Conservation (phyloP, 192 early-diverging fungal genomes). For the Coemansia sp. region DNA sequence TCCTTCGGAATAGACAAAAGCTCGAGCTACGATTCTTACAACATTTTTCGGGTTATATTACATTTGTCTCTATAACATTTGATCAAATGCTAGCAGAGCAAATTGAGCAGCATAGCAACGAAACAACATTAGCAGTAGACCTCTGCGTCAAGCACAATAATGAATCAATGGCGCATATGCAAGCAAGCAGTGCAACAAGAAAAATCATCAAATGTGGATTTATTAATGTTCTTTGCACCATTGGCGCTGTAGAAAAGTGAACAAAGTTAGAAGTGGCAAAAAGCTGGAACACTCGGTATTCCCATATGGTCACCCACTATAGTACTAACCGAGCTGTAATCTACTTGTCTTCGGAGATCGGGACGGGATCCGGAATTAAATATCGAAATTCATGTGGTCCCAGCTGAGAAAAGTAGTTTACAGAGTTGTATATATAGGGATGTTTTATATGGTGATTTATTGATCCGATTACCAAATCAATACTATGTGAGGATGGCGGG, state of each 20-base stretch:
- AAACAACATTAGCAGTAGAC: too few species aligned
- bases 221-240: not conserved
- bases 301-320: not conserved
- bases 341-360: not conserved
- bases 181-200: not conserved
- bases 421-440: not conserved
- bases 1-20: too few species aligned
- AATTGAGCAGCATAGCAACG: too few species aligned
- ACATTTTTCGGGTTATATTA: too few species aligned
- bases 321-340: constrained; percentile 1
- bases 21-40: too few species aligned
- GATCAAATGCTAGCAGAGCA: too few species aligned
- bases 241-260: not conserved
- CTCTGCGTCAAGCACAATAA: too few species aligned
- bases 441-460: too few species aligned
- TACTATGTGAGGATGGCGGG: too few species aligned
- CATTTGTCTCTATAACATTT: too few species aligned
- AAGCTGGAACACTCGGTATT: not conserved
- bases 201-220: not conserved
- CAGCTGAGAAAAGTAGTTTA: not conserved
- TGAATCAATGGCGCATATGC: not conserved
- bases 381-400: not conserved
- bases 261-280: not conserved
- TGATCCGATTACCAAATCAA: too few species aligned
- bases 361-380: not conserved